Base-by-base conservation (phyloP, 2,329 filamentous ascomycete genomes). In the Albophoma yamanashiensis region DNA sequence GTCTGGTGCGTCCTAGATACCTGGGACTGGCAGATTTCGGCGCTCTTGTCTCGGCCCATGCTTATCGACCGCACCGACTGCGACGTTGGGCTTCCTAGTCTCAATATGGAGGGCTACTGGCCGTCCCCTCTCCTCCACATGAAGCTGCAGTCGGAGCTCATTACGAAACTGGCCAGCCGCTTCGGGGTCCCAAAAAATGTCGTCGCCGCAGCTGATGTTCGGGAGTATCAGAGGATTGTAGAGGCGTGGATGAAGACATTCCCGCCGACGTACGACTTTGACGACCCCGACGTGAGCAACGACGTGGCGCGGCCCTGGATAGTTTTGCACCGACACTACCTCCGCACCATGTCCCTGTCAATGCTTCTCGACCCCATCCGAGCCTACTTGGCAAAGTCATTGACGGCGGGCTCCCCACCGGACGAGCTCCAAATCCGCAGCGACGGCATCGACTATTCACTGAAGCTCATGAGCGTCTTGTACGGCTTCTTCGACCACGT, bases 361-460 rank as follows among this genome's bases (percentile, higher is more conserved):
- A 76, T 78, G 61, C 73, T 77, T 58, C 68, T 82, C 1, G 70
- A 78, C 53, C 76, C 78, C 11, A 66, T 81, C 14, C 77, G 80
- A 60, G 66, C 72, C 1, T 80, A 74, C 62, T 71, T 83, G n/a
- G 75, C 75, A 2, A 74, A 71, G 52, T 64, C 67, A 3, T 65
- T 72, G 67, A 62, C 69, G 60, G 57, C 65, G 60, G 45, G 67
- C 58, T 60, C 69, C 5, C 61, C 66, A 1, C 61, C 67, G 0
- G 66, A 66, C 4, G 76, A 79, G 47, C 69, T 73, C 4, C 63
- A 70, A 20, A 73, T 78, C 40, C 75, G 75, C 20, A 69, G 64
- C 11, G 73, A 71, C 42, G 79, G 78, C 2, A 67, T 82, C n/a
- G 68, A 76, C 14, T 74, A 75, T 47, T 72, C 75, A 14, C 63